Evolutionary conservation across 805 yeast species (phyloP), one percentile per base, ranked within the genome.

Genomic region (Yamadazyma insecticola): DNA sequence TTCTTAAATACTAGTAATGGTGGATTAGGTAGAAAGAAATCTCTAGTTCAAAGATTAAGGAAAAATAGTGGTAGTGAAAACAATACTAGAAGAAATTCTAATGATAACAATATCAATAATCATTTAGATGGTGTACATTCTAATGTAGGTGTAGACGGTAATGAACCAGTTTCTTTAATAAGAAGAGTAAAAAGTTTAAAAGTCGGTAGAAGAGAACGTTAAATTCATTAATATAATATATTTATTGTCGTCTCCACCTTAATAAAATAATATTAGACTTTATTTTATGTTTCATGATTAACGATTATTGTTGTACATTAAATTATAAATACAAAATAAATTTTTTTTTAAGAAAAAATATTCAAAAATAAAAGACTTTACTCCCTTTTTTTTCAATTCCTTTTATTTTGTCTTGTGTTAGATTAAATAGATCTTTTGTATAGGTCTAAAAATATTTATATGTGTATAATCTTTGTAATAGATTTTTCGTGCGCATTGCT

Each of bases 161-260:
- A 44, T 13, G 32, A 38, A 21, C 35, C 35, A 14, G 40, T 48
- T 15, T 79, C 85, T 4, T 67, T 89, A 40, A 63, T 89, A 50
- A 78, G 81, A 50, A 79, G 97, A 53, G 96, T 89, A 26, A 86
- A 83, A 60, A 85, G 95, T 64, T 72, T 89, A 62, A 85, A 85
- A 57, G 95, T 86, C 24, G 77, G 84, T n/a, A 55, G 70, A 40
- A 60, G 55, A 48, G 63, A 47, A 39, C 31, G 37, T 22, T 38
- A 33, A 28, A 5, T 19, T 3, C 13, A 21, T 14, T 15, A 12
- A 15, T 22, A 19, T 11, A 19, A 19, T 11, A 9, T 9, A 19
- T 19, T 11, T 19, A 19, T 11, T 9, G 22, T 19, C 11, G 22
- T 19, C 10, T 19, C 11, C n/a, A n/a, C n/a, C n/a, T n/a, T n/a